These are phyloP conservation scores for Penicillium simplicissimum DNA, from an alignment of 495 filamentous ascomycete species.

Conservation along the genomic window DNA sequence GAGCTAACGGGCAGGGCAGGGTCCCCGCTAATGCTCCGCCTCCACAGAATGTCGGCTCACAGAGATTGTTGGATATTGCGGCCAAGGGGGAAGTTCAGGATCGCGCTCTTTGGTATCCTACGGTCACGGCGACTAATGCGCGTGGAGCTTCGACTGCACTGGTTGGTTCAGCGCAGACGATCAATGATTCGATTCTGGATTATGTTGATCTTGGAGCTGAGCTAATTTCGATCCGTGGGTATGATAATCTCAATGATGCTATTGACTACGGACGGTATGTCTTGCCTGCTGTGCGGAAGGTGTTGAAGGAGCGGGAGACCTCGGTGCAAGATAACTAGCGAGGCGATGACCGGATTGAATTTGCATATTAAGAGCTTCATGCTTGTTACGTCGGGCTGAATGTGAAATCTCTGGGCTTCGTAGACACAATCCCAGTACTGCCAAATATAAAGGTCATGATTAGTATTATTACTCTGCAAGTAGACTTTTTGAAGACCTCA, in stretches of 20 bases:
- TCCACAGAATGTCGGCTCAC: slow-evolving; percentile 56
- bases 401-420: too few species aligned
- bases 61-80: slow-evolving; percentile 54
- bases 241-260: slow-evolving; percentile 56
- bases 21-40: slow-evolving; percentile 31
- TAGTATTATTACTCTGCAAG: background rate
- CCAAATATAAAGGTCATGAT: background rate
- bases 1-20: slow-evolving; percentile 32
- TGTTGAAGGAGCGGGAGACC: slow-evolving; percentile 29
- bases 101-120: slow-evolving; percentile 57
- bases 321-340: background rate
- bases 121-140: slow-evolving; percentile 55
- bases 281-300: slow-evolving; percentile 46
- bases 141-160: slow-evolving; percentile 56
- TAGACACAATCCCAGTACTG: too few species aligned
- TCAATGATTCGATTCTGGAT: slow-evolving; percentile 51
- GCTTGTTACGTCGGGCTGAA: too few species aligned
- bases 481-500: background rate
- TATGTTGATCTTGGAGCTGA: slow-evolving; percentile 55
- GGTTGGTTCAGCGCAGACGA: slow-evolving; percentile 50
- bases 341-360: background rate
- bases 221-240: slow-evolving; percentile 55
- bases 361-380: background rate
- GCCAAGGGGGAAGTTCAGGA: slow-evolving; percentile 55
- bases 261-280: slow-evolving; percentile 55